Evolutionary conservation across 2,329 filamentous ascomycete species (phyloP).

Genomic region (Sporothrix globosa): DNA sequence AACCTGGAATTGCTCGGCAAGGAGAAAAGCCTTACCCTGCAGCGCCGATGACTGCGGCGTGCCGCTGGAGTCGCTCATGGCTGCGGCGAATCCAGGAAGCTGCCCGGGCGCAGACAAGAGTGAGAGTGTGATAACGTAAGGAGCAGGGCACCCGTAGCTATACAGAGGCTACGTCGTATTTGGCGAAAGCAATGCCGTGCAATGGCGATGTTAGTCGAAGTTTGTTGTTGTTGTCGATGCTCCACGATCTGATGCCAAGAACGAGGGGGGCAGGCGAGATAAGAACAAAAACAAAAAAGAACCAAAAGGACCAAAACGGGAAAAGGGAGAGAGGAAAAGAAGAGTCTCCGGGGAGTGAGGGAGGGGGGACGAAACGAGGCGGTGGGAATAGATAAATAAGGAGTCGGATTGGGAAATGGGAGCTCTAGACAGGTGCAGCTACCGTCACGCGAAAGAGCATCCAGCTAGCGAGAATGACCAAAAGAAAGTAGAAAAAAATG

Average conservation of each 20-base stretch:
- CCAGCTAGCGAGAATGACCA: neutral
- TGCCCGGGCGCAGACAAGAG: constrained; percentile 29
- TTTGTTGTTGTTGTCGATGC: constrained; percentile 3
- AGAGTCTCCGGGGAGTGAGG: neutral
- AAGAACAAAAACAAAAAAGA: constrained; percentile 23
- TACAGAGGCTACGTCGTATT: constrained; percentile 17
- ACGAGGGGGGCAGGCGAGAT: constrained; percentile 3
- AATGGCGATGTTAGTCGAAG: constrained; percentile 3
- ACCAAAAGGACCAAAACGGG: neutral
- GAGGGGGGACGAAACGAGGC: constrained; percentile 8
- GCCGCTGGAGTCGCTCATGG: constrained; percentile 27
- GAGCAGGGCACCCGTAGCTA: neutral
- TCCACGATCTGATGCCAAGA: constrained; percentile 25
- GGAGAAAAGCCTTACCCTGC: constrained; percentile 32
- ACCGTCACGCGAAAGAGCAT: neutral
- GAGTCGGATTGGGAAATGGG: neutral
- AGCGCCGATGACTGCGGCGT: constrained; percentile 32
- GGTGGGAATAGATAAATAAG: constrained; percentile 19
- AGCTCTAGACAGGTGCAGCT: neutral
- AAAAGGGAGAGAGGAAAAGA: neutral
- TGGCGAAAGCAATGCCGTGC: neutral
- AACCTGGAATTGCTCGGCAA: too few species aligned
- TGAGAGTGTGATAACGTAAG: neutral
- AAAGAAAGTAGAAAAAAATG: constrained; percentile 17
- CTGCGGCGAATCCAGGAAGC: constrained; percentile 26